Evolutionary conservation across 2,329 filamentous ascomycete genomes (phyloP), one percentile per base, ranked within the genome.

Genomic region (Monosporascus sp.): DNA sequence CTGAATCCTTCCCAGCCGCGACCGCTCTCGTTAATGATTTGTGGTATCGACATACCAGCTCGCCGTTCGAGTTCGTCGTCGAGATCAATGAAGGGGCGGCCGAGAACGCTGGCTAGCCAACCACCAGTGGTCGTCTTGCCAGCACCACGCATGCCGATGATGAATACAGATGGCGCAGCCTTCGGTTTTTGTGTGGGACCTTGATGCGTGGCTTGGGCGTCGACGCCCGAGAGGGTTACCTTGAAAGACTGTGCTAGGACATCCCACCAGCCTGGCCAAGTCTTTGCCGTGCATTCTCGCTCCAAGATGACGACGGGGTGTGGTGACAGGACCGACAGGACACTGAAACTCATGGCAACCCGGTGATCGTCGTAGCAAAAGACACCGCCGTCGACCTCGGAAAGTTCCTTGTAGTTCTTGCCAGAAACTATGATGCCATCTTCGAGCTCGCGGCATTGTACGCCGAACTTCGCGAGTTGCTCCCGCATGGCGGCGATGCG

Each of bases 261-360:
- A 70, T 99, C 94, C 94, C 94, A 99, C 91, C 94, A 99, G 9
- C 93, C 94, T 0, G 94, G 94, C 94, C 94, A 99, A 2, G 94
- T 99, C 78, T 99, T 99, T 41, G 89, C 92, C 3, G 91, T 89
- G 68, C 94, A 99, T 65, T 96, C 91, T 55, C 91, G 88, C 69
- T 99, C 94, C 2, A 89, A 80, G 50, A 99, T 85, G 17, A 96
- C 73, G 0, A 91, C 87, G 0, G 89, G 81, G 7, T 82, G 72
- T 1, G 89, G 86, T 0, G 88, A 81, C 31, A 87, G 82, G 19
- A 90, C 75, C 14, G 91, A 84, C 17, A 99, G 77, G 7, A 99
- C 91, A 60, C 91, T 94, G 72, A 99, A 96, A 72, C 93, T 97
- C 91, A 99, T 99, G 24, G 94, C 94, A 14, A 99, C 91, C 55